Evolutionary conservation across 495 filamentous ascomycete genomes (phyloP).

Genomic region (Xylaria acuta): DNA sequence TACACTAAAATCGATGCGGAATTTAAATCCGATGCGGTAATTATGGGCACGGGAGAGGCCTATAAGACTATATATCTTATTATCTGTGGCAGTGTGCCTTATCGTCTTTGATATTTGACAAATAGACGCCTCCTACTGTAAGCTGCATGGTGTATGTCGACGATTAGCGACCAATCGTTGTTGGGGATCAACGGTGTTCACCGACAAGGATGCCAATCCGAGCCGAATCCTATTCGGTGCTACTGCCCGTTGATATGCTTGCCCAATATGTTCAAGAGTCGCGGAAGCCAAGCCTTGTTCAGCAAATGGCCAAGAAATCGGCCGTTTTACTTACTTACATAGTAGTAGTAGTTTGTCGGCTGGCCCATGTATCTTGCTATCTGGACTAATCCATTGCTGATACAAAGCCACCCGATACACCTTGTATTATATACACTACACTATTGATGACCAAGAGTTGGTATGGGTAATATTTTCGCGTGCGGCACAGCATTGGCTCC

Average conservation of each 20-base stretch:
- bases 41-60: background rate
- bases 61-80: background rate
- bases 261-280: background rate
- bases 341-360: too few relatives aligned
- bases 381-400: background rate
- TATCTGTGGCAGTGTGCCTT: background rate
- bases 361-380: too few relatives aligned
- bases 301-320: background rate
- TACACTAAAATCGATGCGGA: background rate
- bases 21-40: background rate
- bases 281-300: background rate
- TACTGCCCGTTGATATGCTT: background rate
- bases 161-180: background rate
- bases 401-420: background rate
- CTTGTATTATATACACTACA: too few relatives aligned
- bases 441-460: background rate
- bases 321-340: background rate
- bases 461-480: background rate
- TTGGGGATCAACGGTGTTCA: background rate
- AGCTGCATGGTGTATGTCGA: background rate
- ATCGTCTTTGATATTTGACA: background rate
- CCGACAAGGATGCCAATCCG: background rate
- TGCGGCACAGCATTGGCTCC: background rate
- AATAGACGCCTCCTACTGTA: background rate
- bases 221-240: background rate